A percentile compares a stretch with the other conserved stretches of the same genome.
Evolutionary conservation across 2,329 filamentous ascomycete species (phyloP).

Genomic region (Xylaria sp.): DNA sequence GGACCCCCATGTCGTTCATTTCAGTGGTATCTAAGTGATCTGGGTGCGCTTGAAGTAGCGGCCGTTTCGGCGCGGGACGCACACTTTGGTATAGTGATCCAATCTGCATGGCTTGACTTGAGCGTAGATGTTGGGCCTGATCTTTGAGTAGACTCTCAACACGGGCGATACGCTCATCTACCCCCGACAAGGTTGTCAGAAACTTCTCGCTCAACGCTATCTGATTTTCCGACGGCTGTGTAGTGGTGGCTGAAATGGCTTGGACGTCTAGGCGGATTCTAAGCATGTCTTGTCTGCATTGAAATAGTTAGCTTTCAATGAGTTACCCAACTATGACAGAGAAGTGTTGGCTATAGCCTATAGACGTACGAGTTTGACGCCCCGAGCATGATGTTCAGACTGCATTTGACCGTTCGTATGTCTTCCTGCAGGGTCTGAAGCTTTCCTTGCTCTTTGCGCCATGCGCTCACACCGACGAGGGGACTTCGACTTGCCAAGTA

Average conservation of each 20-base stretch:
- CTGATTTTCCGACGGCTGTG: slow-evolving; percentile 39
- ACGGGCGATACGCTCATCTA: slow-evolving; percentile 45
- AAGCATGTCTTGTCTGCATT: slow-evolving; percentile 44
- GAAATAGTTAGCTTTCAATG: slow-evolving; percentile 7
- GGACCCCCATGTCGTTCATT: slow-evolving; percentile 30
- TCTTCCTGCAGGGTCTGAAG: slow-evolving; percentile 46
- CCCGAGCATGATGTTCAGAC: slow-evolving; percentile 47
- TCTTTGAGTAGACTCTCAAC: slow-evolving; percentile 44
- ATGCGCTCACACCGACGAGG: slow-evolving; percentile 28
- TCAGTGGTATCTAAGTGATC: not conserved
- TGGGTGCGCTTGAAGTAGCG: slow-evolving; percentile 5
- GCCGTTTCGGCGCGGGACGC: slow-evolving; percentile 4
- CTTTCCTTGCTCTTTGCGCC: slow-evolving; percentile 43
- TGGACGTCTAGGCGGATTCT: slow-evolving; percentile 41
- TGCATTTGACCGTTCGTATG: slow-evolving; percentile 46
- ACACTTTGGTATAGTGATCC: slow-evolving; percentile 39
- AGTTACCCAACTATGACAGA: no score
- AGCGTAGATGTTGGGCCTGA: slow-evolving; percentile 43
- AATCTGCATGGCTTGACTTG: slow-evolving; percentile 44
- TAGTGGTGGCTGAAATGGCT: slow-evolving; percentile 43
- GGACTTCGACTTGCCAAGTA: slow-evolving; percentile 35
- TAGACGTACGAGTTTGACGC: slow-evolving; percentile 46
- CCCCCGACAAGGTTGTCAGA: slow-evolving; percentile 37
- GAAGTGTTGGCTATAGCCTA: not conserved
- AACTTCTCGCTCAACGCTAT: slow-evolving; percentile 41